These are phyloP conservation scores for Lipomyces spencermartinsiae DNA, from an alignment of 805 yeast species.

Conservation along the genomic window DNA sequence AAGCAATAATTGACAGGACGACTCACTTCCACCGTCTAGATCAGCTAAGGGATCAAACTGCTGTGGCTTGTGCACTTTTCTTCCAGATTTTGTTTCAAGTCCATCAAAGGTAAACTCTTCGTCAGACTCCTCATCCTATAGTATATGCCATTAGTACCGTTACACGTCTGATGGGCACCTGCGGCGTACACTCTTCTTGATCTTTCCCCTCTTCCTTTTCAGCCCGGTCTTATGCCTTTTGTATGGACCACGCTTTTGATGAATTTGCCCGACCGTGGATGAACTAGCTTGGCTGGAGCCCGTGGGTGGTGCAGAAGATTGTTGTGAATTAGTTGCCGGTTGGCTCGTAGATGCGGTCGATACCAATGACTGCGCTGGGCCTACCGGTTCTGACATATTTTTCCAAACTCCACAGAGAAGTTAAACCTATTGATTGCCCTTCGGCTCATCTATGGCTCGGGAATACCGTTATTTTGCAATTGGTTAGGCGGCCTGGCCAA, in stretches of 20 bases:
- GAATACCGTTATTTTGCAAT: background rate
- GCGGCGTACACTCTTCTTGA: constrained; percentile 19
- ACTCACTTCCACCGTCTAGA: constrained; percentile 15
- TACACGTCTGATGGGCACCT: background rate
- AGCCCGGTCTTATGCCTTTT: constrained; percentile 14
- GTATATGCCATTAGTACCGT: background rate
- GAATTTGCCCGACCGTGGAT: constrained; percentile 8
- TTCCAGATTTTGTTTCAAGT: constrained; percentile 37
- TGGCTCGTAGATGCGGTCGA: background rate
- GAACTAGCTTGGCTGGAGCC: constrained; percentile 3
- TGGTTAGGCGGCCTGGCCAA: background rate
- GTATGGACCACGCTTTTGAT: constrained; percentile 9
- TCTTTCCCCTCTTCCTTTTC: constrained; percentile 10
- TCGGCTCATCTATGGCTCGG: background rate
- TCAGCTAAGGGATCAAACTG: constrained; percentile 33
- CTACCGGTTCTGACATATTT: background rate
- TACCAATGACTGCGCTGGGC: background rate
- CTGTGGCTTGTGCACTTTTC: constrained; percentile 37
- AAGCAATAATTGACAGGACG: background rate
- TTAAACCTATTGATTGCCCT: background rate
- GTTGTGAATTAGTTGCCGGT: background rate
- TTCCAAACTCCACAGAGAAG: background rate
- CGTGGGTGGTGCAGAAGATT: background rate
- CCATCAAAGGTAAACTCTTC: constrained; percentile 39
- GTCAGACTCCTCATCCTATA: constrained; percentile 24